Evolutionary conservation across 179 eudicot genomes (phyloP).

Genomic region (Silene coronaria): DNA sequence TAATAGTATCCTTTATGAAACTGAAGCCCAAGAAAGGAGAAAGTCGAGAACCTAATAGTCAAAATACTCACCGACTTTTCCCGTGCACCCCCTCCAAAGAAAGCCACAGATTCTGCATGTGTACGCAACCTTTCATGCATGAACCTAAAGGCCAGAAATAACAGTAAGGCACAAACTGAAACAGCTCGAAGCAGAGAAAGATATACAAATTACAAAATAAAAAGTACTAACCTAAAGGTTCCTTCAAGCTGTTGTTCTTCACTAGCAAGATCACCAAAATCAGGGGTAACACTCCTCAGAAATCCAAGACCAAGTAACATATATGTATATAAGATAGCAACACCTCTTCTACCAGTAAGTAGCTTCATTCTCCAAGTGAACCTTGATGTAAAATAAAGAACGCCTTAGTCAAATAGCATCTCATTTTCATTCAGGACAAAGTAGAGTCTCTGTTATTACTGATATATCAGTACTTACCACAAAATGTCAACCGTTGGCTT

Average conservation of each 20-base stretch:
- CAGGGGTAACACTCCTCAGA: slow-evolving; percentile 85
- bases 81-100: slow-evolving; percentile 93
- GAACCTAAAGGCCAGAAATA: slow-evolving; percentile 44
- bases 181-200: slow-evolving; percentile 3
- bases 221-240: slow-evolving; percentile 63
- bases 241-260: slow-evolving; percentile 89
- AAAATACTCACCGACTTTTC: slow-evolving; percentile 63
- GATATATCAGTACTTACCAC: slow-evolving; percentile 47
- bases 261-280: slow-evolving; percentile 84
- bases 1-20: neutral
- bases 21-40: slow-evolving; percentile 2
- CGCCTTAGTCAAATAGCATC: neutral
- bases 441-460: neutral
- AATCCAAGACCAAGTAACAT: slow-evolving; percentile 96
- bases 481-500: slow-evolving; percentile 94
- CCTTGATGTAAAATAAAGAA: slow-evolving; percentile 38
- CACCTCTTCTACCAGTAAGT: slow-evolving; percentile 85
- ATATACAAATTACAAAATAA: neutral
- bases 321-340: slow-evolving; percentile 79
- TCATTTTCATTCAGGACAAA: neutral
- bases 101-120: slow-evolving; percentile 97
- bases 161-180: slow-evolving; percentile 8
- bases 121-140: slow-evolving; percentile 98
- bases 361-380: slow-evolving; percentile 99
- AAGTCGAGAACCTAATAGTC: neutral